Conservation (phyloP, 129 eudicot genomes). For the Ambrosia trifida region DNA sequence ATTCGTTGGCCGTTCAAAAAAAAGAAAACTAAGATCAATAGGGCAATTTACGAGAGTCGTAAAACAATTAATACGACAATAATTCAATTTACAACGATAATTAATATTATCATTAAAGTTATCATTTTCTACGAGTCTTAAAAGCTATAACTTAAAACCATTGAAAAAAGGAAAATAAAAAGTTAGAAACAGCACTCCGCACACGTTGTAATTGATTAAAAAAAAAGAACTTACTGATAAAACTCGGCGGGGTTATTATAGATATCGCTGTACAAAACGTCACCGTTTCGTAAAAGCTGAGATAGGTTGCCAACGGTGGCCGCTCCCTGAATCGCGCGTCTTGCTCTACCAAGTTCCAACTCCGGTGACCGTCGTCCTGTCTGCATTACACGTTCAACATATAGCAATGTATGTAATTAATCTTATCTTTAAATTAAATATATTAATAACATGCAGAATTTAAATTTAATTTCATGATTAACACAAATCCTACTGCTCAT, state of each 20-base stretch:
- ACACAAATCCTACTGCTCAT: neutral
- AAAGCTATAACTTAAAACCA: neutral
- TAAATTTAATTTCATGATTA: too few species aligned
- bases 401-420: neutral
- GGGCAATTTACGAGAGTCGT: neutral
- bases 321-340: conserved; percentile 65
- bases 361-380: conserved; percentile 40
- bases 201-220: neutral
- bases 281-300: conserved; percentile 19
- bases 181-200: too few species aligned
- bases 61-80: neutral
- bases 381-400: neutral
- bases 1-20: too few species aligned
- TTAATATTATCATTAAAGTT: neutral
- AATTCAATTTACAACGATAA: neutral
- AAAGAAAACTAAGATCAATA: neutral
- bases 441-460: neutral
- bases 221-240: conserved; percentile 55
- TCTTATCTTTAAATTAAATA: neutral
- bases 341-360: conserved; percentile 66
- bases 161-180: neutral
- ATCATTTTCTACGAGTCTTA: neutral
- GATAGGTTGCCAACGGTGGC: conserved; percentile 40
- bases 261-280: conserved; percentile 35
- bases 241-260: conserved; percentile 72